Percentiles rank a stretch among this genome's conserved stretches.
Conservation (phyloP, 371 early-diverging fungal genomes). For the Actinomortierella ambigua region DNA sequence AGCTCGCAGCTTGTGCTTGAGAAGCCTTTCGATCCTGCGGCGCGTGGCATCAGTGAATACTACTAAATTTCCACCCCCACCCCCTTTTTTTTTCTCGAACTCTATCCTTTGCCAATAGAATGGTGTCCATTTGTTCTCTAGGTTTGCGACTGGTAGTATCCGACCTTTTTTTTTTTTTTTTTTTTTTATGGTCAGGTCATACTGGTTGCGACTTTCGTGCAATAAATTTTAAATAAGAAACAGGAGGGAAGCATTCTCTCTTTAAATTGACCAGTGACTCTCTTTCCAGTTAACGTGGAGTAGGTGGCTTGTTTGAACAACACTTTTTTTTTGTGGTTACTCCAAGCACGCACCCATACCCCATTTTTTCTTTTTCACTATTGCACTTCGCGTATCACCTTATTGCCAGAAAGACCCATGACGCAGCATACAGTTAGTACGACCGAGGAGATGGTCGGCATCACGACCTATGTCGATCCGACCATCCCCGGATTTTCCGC, state of each 20-base stretch:
- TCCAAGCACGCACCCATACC: no score
- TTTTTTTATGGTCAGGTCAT: neutral
- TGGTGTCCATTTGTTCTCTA: conserved; percentile 11
- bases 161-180: neutral
- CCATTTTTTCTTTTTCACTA: conserved; percentile 3
- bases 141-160: neutral
- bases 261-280: no score
- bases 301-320: no score
- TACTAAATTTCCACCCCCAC: conserved; percentile 6
- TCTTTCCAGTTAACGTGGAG: no score
- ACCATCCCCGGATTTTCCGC: conserved; percentile 68
- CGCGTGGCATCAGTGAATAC: conserved; percentile 32
- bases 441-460: conserved; percentile 78
- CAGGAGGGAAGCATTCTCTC: no score
- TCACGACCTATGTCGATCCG: conserved; percentile 71
- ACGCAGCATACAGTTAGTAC: conserved; percentile 2
- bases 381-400: neutral
- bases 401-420: no score
- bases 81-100: neutral
- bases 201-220: no score
- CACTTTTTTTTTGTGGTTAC: no score
- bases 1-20: conserved; percentile 38
- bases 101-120: neutral
- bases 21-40: conserved; percentile 27
- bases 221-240: no score